Evolutionary conservation across 164 flowering plant species (phyloP).

Genomic region (Vitis cinerea): DNA sequence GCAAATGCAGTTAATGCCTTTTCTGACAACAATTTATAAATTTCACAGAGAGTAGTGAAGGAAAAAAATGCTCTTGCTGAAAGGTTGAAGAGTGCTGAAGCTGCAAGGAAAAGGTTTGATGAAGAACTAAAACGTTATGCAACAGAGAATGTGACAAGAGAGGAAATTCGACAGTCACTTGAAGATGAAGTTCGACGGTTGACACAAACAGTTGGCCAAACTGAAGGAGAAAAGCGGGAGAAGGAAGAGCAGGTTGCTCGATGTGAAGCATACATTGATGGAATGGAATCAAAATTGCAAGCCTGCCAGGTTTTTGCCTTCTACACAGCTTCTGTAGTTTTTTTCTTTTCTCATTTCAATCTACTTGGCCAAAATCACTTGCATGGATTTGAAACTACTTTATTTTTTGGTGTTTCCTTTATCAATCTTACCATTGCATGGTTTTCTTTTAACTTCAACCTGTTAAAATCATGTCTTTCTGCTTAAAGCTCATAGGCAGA

Average conservation of each 20-base stretch:
- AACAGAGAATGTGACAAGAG: conserved; percentile 78
- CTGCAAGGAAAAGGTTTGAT: conserved; percentile 85
- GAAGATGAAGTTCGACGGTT: conserved; percentile 90
- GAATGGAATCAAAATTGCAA: conserved; percentile 85
- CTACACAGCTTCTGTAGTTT: neutral
- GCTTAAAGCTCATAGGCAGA: too few species aligned
- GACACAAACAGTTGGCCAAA: conserved; percentile 90
- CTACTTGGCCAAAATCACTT: too few species aligned
- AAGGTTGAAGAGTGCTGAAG: conserved; percentile 85
- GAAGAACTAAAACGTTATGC: conserved; percentile 93
- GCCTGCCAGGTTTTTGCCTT: conserved; percentile 75
- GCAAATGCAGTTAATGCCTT: neutral
- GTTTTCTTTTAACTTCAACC: too few species aligned
- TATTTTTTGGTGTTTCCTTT: too few species aligned
- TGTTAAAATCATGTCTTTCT: too few species aligned
- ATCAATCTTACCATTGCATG: too few species aligned
- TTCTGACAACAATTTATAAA: conserved; percentile 2
- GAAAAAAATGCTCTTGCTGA: conserved; percentile 97
- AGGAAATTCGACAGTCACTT: conserved; percentile 84
- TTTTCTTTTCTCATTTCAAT: neutral
- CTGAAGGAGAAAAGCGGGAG: conserved; percentile 89
- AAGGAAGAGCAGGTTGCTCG: conserved; percentile 96
- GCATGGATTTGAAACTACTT: too few species aligned
- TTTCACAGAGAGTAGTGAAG: conserved; percentile 80
- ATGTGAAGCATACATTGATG: conserved; percentile 93